These are phyloP conservation scores for Obba rivulosa DNA, from an alignment of 768 basidiomycete species.

Conservation along the genomic window DNA sequence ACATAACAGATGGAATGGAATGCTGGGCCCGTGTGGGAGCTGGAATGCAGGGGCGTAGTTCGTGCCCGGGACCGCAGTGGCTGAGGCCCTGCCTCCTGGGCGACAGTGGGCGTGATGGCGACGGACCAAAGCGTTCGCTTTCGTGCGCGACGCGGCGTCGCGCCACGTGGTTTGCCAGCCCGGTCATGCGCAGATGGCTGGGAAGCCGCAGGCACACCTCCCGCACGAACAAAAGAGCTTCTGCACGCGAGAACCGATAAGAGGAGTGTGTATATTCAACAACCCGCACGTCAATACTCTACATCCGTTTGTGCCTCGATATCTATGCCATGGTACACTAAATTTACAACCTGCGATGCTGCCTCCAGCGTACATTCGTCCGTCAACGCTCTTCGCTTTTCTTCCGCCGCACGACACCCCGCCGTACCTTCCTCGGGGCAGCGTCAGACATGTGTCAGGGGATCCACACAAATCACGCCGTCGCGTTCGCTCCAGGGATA, in stretches of 20 bases:
- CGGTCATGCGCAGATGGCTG: not conserved
- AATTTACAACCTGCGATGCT: not conserved
- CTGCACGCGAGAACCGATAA: not conserved
- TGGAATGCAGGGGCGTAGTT: too few relatives aligned
- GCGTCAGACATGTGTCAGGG: conserved; percentile 56
- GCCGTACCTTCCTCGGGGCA: not conserved
- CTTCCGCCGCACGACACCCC: not conserved
- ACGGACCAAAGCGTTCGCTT: too few relatives aligned
- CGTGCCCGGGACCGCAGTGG: not conserved
- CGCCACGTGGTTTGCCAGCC: too few relatives aligned
- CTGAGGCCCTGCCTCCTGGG: not conserved
- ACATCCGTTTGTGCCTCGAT: not conserved
- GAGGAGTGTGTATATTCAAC: not conserved
- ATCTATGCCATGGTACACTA: not conserved
- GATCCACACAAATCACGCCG: conserved; percentile 86
- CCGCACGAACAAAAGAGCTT: not conserved
- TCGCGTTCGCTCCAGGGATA: conserved; percentile 95
- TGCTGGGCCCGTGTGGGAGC: too few relatives aligned
- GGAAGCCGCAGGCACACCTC: not conserved
- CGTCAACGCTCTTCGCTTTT: not conserved
- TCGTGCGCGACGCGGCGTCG: too few relatives aligned
- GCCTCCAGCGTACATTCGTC: not conserved
- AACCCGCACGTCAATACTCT: not conserved
- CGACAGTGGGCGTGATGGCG: not conserved
- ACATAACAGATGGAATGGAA: not conserved